These are phyloP conservation scores for Eimeria tenella DNA, from an alignment of 169 alveolate genomes.

Conservation along the genomic window DNA sequence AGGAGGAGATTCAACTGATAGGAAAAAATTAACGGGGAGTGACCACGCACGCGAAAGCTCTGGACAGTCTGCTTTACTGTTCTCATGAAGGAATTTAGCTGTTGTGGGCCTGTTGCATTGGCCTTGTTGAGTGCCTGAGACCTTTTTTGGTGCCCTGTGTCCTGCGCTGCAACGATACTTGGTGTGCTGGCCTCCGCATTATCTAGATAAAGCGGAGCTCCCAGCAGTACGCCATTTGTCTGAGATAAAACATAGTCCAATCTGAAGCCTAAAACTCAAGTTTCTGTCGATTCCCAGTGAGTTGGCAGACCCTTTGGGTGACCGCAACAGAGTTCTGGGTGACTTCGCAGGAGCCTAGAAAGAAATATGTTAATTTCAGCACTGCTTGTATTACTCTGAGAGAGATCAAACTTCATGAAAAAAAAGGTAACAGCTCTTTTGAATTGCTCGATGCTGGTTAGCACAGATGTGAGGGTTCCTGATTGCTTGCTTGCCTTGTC, in stretches of 20 bases:
- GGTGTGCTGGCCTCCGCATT: background rate
- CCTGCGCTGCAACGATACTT: background rate
- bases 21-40: background rate
- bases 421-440: background rate
- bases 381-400: background rate
- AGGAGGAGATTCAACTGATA: no score
- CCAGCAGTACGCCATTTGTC: background rate
- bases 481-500: slow-evolving; percentile 32
- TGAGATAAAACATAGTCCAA: background rate
- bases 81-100: slow-evolving; percentile 29
- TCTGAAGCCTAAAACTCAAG: background rate
- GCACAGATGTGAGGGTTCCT: background rate
- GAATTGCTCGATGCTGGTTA: background rate
- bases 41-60: background rate
- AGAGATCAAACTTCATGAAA: no score
- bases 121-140: background rate
- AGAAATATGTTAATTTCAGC: background rate
- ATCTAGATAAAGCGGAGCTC: background rate
- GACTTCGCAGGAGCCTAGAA: background rate
- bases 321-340: no score
- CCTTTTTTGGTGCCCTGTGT: background rate
- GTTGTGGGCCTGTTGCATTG: background rate
- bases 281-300: background rate
- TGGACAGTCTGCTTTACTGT: slow-evolving; percentile 54
- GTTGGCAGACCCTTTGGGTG: background rate